A percentile compares a stretch with the other conserved stretches of the same genome.
phyloP scores from a whole-genome alignment of 768 basidiomycete species.

The Tricholoma saponaceum region DNA sequence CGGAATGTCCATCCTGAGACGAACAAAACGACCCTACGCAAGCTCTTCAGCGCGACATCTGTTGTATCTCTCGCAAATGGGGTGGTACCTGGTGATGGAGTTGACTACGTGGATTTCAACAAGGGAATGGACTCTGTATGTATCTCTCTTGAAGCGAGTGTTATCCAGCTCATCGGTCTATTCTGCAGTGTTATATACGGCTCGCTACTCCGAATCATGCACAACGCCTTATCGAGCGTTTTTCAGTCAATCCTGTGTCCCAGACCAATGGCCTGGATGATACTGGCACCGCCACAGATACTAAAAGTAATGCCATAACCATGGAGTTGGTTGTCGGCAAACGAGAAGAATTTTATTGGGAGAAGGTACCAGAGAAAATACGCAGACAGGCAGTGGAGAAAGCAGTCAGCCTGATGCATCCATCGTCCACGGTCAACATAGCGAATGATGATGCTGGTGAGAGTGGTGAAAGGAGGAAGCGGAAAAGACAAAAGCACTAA shows the following conservation, averaged over 20 bases:
- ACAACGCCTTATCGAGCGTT: slow-evolving; percentile 38
- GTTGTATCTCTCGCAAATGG: neutral
- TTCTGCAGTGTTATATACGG: slow-evolving; percentile 66
- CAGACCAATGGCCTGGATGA: slow-evolving; percentile 58
- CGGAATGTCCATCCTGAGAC: slow-evolving; percentile 70
- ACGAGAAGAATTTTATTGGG: slow-evolving; percentile 74
- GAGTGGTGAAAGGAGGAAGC: slow-evolving; percentile 1
- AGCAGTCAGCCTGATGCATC: slow-evolving; percentile 8
- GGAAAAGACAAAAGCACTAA: slow-evolving; percentile 10
- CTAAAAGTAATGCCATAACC: slow-evolving; percentile 23
- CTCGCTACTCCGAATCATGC: slow-evolving; percentile 51
- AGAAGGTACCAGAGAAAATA: slow-evolving; percentile 73
- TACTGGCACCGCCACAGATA: slow-evolving; percentile 26
- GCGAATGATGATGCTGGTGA: neutral
- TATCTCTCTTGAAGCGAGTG: slow-evolving; percentile 6
- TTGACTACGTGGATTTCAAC: slow-evolving; percentile 79
- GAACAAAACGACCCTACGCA: slow-evolving; percentile 76
- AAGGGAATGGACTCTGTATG: slow-evolving; percentile 74
- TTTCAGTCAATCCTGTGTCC: slow-evolving; percentile 27
- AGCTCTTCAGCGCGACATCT: slow-evolving; percentile 48
- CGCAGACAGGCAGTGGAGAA: slow-evolving; percentile 44
- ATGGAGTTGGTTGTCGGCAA: slow-evolving; percentile 59
- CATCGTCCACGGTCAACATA: neutral
- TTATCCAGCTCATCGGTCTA: neutral
- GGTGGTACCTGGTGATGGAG: slow-evolving; percentile 23